Conservation (phyloP, 345 rosid genomes). For the Pseudoturritis turrita region DNA sequence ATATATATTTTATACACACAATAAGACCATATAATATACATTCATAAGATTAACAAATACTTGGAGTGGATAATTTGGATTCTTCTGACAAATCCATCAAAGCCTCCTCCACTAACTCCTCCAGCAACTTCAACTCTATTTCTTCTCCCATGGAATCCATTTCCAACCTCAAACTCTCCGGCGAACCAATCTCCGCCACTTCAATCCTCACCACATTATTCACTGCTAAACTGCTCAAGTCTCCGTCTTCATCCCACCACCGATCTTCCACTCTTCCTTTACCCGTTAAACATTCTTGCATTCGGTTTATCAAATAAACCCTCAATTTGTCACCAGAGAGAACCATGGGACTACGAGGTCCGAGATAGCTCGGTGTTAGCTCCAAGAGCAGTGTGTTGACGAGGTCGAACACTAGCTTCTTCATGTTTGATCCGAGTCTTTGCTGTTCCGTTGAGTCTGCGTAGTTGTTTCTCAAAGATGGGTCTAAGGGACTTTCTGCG, state of each 20-base stretch:
- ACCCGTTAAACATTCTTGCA: conserved; percentile 66
- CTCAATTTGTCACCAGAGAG: conserved; percentile 21
- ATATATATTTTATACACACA: conserved; percentile 21
- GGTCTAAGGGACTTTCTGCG: conserved; percentile 69
- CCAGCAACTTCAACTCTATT: conserved; percentile 64
- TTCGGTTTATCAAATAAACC: conserved; percentile 48
- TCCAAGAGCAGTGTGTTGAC: conserved; percentile 56
- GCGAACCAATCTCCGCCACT: conserved; percentile 69
- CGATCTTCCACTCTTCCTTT: conserved; percentile 29
- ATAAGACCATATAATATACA: conserved; percentile 15
- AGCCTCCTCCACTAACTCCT: conserved; percentile 77
- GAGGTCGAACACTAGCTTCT: conserved; percentile 67
- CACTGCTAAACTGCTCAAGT: conserved; percentile 57
- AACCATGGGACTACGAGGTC: conserved; percentile 1
- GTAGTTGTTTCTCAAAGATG: conserved; percentile 55
- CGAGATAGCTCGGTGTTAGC: conserved; percentile 40
- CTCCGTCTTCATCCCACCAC: conserved; percentile 46
- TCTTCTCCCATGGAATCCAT: conserved; percentile 51
- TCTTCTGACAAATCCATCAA: conserved; percentile 44
- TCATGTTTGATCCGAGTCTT: conserved; percentile 47
- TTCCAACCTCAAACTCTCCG: conserved; percentile 54
- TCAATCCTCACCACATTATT: conserved; percentile 69
- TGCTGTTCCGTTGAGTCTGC: conserved; percentile 45
- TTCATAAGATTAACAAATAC: conserved; percentile 7
- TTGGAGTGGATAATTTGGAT: background rate